Evolutionary conservation across 768 basidiomycete species (phyloP).

Genomic region (Boletellus ananiceps): DNA sequence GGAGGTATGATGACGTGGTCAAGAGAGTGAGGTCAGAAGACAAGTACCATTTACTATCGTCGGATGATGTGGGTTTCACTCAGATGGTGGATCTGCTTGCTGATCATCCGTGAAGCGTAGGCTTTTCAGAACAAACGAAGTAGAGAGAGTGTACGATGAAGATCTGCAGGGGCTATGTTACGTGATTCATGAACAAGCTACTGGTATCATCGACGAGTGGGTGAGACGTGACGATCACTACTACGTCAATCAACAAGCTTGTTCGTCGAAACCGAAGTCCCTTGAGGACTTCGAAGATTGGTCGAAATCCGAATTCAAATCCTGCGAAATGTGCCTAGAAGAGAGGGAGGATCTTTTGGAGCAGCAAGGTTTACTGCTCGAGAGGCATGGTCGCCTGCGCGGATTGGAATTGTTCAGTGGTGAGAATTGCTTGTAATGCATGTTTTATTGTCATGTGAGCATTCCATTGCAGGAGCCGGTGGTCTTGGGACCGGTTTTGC

Average conservation of each 20-base stretch:
- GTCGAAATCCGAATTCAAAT: conserved; percentile 26
- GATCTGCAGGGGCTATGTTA: conserved; percentile 53
- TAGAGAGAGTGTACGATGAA: conserved; percentile 26
- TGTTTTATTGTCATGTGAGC: background rate
- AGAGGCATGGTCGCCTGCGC: conserved; percentile 42
- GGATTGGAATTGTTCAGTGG: conserved; percentile 70
- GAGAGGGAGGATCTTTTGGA: conserved; percentile 31
- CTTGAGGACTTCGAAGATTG: conserved; percentile 23
- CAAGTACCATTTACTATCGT: conserved; percentile 19
- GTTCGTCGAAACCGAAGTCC: conserved; percentile 15
- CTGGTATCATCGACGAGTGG: conserved; percentile 36
- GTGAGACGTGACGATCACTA: conserved; percentile 54
- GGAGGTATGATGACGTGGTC: conserved; percentile 42
- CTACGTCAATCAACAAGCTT: conserved; percentile 40
- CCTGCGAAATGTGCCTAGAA: conserved; percentile 39
- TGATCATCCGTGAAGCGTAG: conserved; percentile 26
- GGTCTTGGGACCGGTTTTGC: conserved; percentile 68
- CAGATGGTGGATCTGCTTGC: background rate
- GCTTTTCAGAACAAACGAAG: conserved; percentile 38
- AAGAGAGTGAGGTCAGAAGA: conserved; percentile 15
- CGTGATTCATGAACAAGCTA: conserved; percentile 37
- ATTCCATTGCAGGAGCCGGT: conserved; percentile 53
- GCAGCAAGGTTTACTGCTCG: conserved; percentile 28
- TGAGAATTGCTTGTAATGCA: conserved; percentile 24
- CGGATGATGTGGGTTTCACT: conserved; percentile 40